Percentiles rank a stretch among this genome's conserved stretches.
Evolutionary conservation across 2,329 filamentous ascomycete species (phyloP).

Genomic region (Amesomyces nigricolor): DNA sequence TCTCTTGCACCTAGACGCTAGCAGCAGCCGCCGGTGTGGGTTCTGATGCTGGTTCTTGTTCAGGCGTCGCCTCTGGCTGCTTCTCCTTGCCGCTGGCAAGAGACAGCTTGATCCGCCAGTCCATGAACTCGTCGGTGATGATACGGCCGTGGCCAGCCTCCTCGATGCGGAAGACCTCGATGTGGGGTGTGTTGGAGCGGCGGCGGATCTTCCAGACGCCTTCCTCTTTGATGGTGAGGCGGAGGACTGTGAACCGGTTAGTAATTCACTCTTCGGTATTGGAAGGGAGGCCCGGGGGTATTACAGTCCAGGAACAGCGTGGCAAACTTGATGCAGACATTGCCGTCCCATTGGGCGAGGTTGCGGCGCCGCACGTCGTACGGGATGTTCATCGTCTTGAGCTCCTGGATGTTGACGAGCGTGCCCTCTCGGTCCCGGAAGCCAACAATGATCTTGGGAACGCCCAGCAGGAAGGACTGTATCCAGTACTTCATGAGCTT

Average conservation of each 20-base stretch:
- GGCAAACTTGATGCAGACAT: constrained; percentile 89
- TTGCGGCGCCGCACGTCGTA: constrained; percentile 63
- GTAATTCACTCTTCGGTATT: background rate
- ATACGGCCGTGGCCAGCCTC: constrained; percentile 72
- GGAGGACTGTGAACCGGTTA: constrained; percentile 48
- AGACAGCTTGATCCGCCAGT: constrained; percentile 60
- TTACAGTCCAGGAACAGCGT: constrained; percentile 70
- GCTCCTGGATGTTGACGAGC: constrained; percentile 66
- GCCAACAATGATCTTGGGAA: constrained; percentile 86
- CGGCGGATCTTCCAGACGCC: constrained; percentile 79
- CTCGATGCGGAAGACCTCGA: constrained; percentile 70
- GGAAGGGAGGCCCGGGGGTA: constrained; percentile 12
- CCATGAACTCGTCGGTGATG: constrained; percentile 69
- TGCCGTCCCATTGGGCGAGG: constrained; percentile 76
- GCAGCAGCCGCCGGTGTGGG: background rate
- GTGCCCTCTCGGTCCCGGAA: constrained; percentile 71
- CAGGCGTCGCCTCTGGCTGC: background rate
- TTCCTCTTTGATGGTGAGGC: constrained; percentile 57
- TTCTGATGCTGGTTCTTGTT: background rate
- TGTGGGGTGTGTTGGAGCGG: constrained; percentile 52
- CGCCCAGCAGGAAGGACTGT: constrained; percentile 88
- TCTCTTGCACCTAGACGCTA: background rate
- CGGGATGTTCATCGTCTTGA: constrained; percentile 75
- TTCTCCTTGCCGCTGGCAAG: constrained; percentile 25
- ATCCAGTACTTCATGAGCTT: constrained; percentile 97